Evolutionary conservation across 164 flowering plant genomes (phyloP).

Genomic region (Euptelea pleiosperma): DNA sequence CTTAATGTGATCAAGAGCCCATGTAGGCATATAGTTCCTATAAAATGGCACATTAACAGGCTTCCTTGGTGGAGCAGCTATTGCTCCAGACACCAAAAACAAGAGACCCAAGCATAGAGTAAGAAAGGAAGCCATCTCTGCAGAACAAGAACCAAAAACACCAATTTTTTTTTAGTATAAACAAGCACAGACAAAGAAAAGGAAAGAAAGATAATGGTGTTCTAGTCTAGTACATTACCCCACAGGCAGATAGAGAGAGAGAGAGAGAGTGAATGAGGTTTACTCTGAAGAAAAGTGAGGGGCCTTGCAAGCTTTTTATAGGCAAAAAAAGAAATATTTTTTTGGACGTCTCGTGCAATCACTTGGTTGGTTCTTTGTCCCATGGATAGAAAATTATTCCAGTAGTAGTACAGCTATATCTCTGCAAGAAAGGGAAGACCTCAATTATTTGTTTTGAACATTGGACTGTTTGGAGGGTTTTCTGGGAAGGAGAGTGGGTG

Average conservation of each 20-base stretch:
- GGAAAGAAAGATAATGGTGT: neutral
- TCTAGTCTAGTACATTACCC: neutral
- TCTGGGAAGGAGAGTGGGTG: neutral
- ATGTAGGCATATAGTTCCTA: slow-evolving; percentile 66
- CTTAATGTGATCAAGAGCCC: slow-evolving; percentile 83
- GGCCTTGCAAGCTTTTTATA: slow-evolving; percentile 12
- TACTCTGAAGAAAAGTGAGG: slow-evolving; percentile 5
- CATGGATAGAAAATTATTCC: neutral
- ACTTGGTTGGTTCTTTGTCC: slow-evolving; percentile 7
- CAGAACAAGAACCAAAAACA: slow-evolving; percentile 12
- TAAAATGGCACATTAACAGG: slow-evolving; percentile 59
- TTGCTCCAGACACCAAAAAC: slow-evolving; percentile 25
- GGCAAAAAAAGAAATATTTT: slow-evolving; percentile 2
- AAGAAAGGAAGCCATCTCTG: slow-evolving; percentile 36
- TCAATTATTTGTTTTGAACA: slow-evolving; percentile 1
- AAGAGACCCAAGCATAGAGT: slow-evolving; percentile 21
- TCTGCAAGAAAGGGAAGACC: neutral
- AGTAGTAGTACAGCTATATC: slow-evolving; percentile 8
- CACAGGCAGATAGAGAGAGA: neutral
- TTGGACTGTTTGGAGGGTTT: neutral
- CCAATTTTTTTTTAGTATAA: neutral
- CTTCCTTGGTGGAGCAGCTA: slow-evolving; percentile 39
- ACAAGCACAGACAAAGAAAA: neutral
- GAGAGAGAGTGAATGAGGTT: neutral
- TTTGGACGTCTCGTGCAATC: neutral